Conservation (phyloP, 202 grass and related monocot genomes). For the Zizania palustris region DNA sequence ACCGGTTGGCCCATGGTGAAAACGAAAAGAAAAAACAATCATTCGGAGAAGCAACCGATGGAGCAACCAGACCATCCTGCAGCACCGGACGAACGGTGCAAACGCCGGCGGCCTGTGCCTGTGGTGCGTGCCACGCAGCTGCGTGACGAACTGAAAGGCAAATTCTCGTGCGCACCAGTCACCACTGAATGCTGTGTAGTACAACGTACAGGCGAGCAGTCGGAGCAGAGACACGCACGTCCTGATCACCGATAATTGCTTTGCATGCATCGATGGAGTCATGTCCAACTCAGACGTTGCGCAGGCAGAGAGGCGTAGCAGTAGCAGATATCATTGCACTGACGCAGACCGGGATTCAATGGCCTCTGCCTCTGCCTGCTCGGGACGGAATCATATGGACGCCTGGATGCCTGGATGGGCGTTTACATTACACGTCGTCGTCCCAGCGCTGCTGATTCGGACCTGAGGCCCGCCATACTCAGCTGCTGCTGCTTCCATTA, state of each 20-base stretch:
- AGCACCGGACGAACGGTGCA: neutral
- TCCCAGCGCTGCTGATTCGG: neutral
- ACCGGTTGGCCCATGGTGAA: too few species aligned
- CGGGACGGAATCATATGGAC: neutral
- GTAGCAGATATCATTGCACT: slow-evolving; percentile 3
- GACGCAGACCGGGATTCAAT: slow-evolving; percentile 34
- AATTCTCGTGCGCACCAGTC: neutral
- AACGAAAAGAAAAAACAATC: neutral
- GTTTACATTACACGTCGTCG: neutral
- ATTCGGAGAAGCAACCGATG: neutral
- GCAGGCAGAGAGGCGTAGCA: slow-evolving; percentile 6
- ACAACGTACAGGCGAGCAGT: neutral
- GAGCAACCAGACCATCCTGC: neutral
- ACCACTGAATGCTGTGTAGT: neutral
- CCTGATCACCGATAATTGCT: slow-evolving; percentile 11
- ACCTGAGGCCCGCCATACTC: neutral
- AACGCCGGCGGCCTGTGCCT: neutral
- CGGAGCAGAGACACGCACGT: neutral
- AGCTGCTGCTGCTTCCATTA: neutral
- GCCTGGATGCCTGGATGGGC: neutral
- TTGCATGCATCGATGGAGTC: neutral
- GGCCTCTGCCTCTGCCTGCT: neutral
- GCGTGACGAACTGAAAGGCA: too few species aligned
- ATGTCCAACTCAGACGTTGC: slow-evolving; percentile 20
- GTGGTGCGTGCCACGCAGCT: neutral